Evolutionary conservation across 192 early-diverging fungal genomes (phyloP), one percentile per base, ranked within the genome.

Genomic region (Podila verticillata): DNA sequence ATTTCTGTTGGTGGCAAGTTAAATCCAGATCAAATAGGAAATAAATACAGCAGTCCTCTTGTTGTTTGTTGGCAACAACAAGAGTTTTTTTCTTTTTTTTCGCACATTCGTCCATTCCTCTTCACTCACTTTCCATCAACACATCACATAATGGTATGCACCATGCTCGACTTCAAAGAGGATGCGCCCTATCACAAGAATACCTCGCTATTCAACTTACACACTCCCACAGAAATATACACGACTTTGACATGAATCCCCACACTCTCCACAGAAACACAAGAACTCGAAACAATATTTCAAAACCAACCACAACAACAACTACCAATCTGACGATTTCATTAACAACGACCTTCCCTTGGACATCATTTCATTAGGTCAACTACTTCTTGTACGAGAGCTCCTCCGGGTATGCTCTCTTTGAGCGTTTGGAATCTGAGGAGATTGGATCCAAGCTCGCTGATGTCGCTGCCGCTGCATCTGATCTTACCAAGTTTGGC

Each of bases 361-460:
- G 17, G 24, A 31, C 59, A 61, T 31, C 59, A 61, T 15, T 30
- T 31, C 31, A 28, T 26, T 59, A 82, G 87, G 86, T 85, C 65
- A 87, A 84, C 79, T 89, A 88, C 86, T 84, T 99, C 39, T 84
- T 99, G 69, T 95, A 92, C 85, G 98, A 99, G 89, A 93, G 95
- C 59, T 92, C 98, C 57, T 95, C 95, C 24, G 98, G 98, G 68
- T 99, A 98, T 85, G 93, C 95, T 44, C 91, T 99, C 59, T 99
- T 97, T 81, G 96, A 99, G 89, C 90, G 96, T 48, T 75, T 95
- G 61, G 90, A 96, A 86, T 90, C 91, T 9, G 98, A 99, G 79
- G 96, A 98, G 79, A 96, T 99, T 82, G 97, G 97, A 48, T 89
- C 93, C 78, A 95, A 99, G 86, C 87, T 98, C 48, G 93, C 90